phyloP scores from a whole-genome alignment of 208 protist species.

The Naegleria gruberi region DNA sequence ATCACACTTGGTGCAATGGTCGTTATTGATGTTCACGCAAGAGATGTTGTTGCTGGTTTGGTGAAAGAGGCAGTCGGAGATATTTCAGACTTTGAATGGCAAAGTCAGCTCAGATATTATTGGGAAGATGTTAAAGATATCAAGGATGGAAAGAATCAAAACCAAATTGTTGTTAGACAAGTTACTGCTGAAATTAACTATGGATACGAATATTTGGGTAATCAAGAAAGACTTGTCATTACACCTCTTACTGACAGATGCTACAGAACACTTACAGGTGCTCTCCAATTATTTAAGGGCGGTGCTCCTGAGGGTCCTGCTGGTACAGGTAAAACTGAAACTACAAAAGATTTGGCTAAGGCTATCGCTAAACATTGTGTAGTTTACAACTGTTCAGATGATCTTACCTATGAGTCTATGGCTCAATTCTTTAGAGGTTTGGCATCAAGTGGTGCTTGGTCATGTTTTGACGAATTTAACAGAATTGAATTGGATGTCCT shows the following conservation, averaged over 20 bases:
- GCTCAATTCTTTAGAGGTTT: slow-evolving; percentile 90
- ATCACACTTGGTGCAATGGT: slow-evolving; percentile 82
- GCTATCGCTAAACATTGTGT: slow-evolving; percentile 88
- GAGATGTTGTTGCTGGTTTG: slow-evolving; percentile 79
- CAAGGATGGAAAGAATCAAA: neutral
- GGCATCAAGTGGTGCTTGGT: slow-evolving; percentile 81
- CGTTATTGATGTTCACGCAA: slow-evolving; percentile 84
- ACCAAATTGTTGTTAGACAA: slow-evolving; percentile 70
- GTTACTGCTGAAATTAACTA: slow-evolving; percentile 81
- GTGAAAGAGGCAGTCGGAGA: slow-evolving; percentile 72
- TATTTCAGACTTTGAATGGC: slow-evolving; percentile 88
- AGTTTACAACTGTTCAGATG: slow-evolving; percentile 97
- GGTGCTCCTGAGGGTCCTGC: slow-evolving; percentile 91
- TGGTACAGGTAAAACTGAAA: slow-evolving; percentile 96
- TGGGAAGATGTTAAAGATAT: slow-evolving; percentile 52
- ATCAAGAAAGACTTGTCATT: slow-evolving; percentile 86
- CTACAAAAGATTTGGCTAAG: slow-evolving; percentile 91
- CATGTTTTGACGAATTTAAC: slow-evolving; percentile 96
- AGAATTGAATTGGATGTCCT: slow-evolving; percentile 92
- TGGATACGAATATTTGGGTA: slow-evolving; percentile 93
- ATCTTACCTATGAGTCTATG: slow-evolving; percentile 88
- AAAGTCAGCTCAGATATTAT: slow-evolving; percentile 91
- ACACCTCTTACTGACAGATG: slow-evolving; percentile 89
- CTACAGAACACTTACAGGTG: slow-evolving; percentile 88
- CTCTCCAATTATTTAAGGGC: slow-evolving; percentile 90